Evolutionary conservation across 305 asterid genomes (phyloP), one percentile per base, ranked within the genome.

Genomic region (Vinca major): DNA sequence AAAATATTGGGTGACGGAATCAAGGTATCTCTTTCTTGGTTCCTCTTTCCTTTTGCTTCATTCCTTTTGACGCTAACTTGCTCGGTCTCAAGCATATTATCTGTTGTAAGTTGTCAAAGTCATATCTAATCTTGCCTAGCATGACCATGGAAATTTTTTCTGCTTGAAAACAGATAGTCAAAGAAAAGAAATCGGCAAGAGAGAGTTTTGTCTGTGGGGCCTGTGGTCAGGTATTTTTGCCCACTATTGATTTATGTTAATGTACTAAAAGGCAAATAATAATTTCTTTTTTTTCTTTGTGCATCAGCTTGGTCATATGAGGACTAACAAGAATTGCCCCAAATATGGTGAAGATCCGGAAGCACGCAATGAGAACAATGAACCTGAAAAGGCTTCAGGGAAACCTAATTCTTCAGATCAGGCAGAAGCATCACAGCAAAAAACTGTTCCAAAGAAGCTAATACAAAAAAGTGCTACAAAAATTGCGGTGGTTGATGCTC

Each of bases 121-220:
- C 58, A 65, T 48, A 49, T 36, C 52, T 45, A 45, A 49, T 36
- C 10, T 17, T 47, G 5, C n/a, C 49, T 4, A 44, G 37, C 12
- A 6, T 60, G 50, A 1, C 36, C 43, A 33, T 48, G 50, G n/a
- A 9, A 33, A 49, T 19, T 58, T 53, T 54, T 64, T 55, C 53
- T 71, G 76, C 75, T 75, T 70, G 56, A 72, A 75, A 57, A 58
- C 80, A 89, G 99, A 88, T 70, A 66, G 70, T 85, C 80, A 94
- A 94, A 86, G 97, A 89, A 82, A 94, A 94, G 86, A 94, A 94
- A 80, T 80, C 89, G 17, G 97, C 99, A 47, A 85, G 99, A 83
- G 99, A 94, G 63, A 91, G 90, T 77, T 94, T 94, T 70, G 91
- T 91, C 65, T 94, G 99, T 81, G 99, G 99, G 76, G 99, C 99